Conservation (phyloP, 169 alveolate genomes). For the Plasmodium vinckei region DNA sequence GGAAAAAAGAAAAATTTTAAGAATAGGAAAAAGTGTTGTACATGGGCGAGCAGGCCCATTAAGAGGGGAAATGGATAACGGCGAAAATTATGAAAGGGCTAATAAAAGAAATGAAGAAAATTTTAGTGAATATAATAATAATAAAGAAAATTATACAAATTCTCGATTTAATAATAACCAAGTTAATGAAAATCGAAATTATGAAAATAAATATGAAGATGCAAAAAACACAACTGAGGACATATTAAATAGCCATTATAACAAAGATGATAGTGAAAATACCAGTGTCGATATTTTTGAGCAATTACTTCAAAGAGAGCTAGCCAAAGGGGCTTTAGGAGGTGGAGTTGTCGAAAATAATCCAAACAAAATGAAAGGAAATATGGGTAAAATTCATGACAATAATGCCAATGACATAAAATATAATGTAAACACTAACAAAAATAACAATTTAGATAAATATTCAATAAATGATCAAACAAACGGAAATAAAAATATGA, state of each 20-base stretch:
- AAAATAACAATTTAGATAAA: background rate
- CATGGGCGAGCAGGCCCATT: constrained; percentile 77
- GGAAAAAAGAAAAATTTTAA: constrained; percentile 37
- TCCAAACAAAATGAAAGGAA: constrained; percentile 11
- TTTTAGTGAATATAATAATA: background rate
- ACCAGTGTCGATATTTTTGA: constrained; percentile 67
- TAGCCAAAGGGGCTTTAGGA: constrained; percentile 74
- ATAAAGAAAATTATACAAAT: background rate
- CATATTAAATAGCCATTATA: constrained; percentile 27
- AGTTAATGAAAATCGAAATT: background rate
- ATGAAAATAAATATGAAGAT: background rate
- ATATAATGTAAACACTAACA: background rate
- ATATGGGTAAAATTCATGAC: background rate
- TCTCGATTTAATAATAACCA: background rate
- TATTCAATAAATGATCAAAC: background rate
- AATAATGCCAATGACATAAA: background rate
- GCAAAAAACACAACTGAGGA: constrained; percentile 2
- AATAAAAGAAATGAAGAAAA: background rate
- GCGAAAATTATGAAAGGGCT: constrained; percentile 11
- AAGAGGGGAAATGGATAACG: constrained; percentile 46
- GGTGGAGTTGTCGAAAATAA: constrained; percentile 73
- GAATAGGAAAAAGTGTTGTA: constrained; percentile 74
- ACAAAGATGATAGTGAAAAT: constrained; percentile 28
- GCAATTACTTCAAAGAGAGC: constrained; percentile 63
- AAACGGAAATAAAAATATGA: background rate